These are phyloP conservation scores for Cornus florida DNA, from an alignment of 148 eudicot species.

Conservation along the genomic window DNA sequence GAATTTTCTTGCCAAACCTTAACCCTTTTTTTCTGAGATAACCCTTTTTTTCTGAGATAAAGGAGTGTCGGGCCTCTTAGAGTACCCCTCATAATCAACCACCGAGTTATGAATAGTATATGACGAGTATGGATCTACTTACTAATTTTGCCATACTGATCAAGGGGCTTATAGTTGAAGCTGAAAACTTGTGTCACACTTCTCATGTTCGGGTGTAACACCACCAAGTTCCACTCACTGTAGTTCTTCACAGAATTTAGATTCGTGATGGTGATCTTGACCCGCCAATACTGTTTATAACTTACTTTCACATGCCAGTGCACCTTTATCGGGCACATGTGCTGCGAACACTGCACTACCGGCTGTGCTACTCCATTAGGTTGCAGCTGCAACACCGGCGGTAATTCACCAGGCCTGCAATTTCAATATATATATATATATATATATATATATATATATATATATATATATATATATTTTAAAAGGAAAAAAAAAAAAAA, in stretches of 20 bases:
- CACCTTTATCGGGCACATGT: slow-evolving; percentile 74
- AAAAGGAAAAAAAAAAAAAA: no score
- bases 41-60: no score
- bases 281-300: slow-evolving; percentile 76
- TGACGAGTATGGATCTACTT: slow-evolving; percentile 19
- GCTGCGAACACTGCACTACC: slow-evolving; percentile 47
- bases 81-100: no score
- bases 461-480: no score
- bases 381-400: slow-evolving; percentile 31
- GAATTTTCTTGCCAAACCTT: no score
- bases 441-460: no score
- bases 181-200: slow-evolving; percentile 59
- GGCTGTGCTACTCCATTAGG: slow-evolving; percentile 47
- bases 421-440: background rate
- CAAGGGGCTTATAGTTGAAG: slow-evolving; percentile 70
- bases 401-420: slow-evolving; percentile 41
- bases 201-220: slow-evolving; percentile 63
- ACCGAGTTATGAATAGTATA: background rate
- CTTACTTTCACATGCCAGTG: slow-evolving; percentile 88
- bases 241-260: slow-evolving; percentile 59
- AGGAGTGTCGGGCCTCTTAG: no score
- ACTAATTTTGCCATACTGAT: slow-evolving; percentile 51
- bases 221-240: slow-evolving; percentile 67
- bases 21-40: no score
- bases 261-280: slow-evolving; percentile 69